Conservation (phyloP, 176 grass and related monocot species). For the Paspalum notatum region DNA sequence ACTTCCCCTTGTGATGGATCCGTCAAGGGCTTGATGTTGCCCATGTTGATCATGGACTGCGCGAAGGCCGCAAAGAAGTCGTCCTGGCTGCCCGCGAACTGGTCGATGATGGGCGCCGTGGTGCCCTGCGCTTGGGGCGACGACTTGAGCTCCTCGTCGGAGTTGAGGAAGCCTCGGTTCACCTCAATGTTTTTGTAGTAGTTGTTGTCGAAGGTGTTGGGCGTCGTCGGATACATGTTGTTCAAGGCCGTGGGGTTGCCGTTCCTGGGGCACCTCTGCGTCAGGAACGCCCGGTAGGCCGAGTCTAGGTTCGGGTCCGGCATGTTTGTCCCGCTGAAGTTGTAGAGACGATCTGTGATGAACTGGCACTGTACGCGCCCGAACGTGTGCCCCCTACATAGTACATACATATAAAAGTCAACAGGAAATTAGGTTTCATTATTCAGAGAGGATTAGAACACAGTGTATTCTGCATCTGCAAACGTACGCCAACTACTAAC, state of each 20-base stretch:
- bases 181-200: constrained; percentile 60
- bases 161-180: constrained; percentile 44
- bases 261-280: constrained; percentile 38
- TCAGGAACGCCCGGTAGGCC: constrained; percentile 24
- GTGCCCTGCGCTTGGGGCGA: background rate
- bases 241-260: background rate
- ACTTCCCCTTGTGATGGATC: background rate
- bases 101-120: constrained; percentile 35
- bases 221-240: constrained; percentile 56
- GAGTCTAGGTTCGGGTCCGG: constrained; percentile 51
- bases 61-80: constrained; percentile 59
- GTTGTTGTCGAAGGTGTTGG: constrained; percentile 54
- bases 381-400: constrained; percentile 71
- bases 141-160: constrained; percentile 69
- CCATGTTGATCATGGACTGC: constrained; percentile 68
- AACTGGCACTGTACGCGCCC: constrained; percentile 54
- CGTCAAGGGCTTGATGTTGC: constrained; percentile 7
- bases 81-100: constrained; percentile 37
- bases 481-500: too few species aligned
- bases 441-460: too few species aligned
- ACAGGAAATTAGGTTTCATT: too few species aligned
- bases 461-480: too few species aligned
- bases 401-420: too few species aligned
- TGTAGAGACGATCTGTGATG: constrained; percentile 57
- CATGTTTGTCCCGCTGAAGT: constrained; percentile 49